Base-by-base conservation (phyloP, 2,329 filamentous ascomycete species). In the Mycocentrospora acerina region DNA sequence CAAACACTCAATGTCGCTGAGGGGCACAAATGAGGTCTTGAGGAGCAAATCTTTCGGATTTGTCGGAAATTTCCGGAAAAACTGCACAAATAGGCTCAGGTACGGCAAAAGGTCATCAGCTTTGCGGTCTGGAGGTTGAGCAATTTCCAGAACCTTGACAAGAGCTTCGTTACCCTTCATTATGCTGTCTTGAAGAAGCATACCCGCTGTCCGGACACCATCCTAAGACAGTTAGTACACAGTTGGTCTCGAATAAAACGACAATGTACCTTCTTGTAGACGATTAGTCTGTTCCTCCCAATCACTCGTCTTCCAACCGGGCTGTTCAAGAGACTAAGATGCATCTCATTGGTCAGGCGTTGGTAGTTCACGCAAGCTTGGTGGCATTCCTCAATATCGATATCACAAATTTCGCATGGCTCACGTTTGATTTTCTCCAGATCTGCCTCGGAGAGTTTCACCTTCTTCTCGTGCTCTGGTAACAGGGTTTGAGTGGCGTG, bases 401-500 rank as follows among this genome's bases (percentile, higher is more conserved):
- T 71, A 62, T 95, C 88, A 62, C 93, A 98, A 18, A 86, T 82
- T 16, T 81, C 72, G 66, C 93, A 98, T 14, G 85, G 68, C 57
- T 95, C 88, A 10, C 91, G 79, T 68, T 91, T 94, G 60, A 97
- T 81, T 70, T 91, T 95, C 37, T 83, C 89, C 39, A 98, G 71
- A 70, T 94, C 91, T 4, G 88, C 90, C 66, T 98, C 90, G 0
- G 90, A 94, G 2, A 95, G 55, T 64, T 91, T 90, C 45, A 98
- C 89, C 41, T 90, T 86, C 68, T 95, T 95, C 69, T 98, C 90
- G 57, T 97, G 91, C 67, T 97, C 90, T 0, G 93, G 93, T 1
- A 97, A 75, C 10, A 97, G 71, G 46, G 94, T 90, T 62, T 98
- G 93, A 0, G 91, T 97, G 16, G 91, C 91, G 68, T 98, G 93